Base-by-base conservation (phyloP, 192 early-diverging fungal species). In the Lobosporangium transversale region DNA sequence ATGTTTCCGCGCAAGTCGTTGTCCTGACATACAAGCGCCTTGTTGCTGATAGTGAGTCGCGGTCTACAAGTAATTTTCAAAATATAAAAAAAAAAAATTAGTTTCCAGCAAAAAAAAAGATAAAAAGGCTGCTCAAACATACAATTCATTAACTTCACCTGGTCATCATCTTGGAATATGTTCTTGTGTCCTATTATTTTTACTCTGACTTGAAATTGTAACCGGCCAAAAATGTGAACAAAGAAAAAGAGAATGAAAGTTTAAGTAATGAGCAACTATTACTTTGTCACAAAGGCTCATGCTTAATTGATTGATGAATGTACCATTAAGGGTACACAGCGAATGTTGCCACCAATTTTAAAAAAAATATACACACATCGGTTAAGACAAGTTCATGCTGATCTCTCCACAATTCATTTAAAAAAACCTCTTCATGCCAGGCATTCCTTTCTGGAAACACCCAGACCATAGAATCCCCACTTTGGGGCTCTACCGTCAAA, bases 1-100 rank as follows among this genome's bases (percentile, higher is more conserved):
- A 87, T 81, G 35, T 83, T 82, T 27, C 86, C 86, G 52, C 79
- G 49, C n/a, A 87, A 73, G 36, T 85, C 83, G 10, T 79, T 82
- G 50, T 87, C 86, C 57, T 83, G 75, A 55, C 86, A 87, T 0
- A 87, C 83, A 18, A 87, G 48, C 12, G 80, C 76, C 9, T 68
- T 58, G 21, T 58, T 67, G 27, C 79, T 73, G 35, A 80, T 74
- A 4, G 66, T 74, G 52, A 74, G 49, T 61, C 52, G 66, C 18
- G 62, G 63, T 66, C 71, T 75, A 55, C 21, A 18, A 30, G 12
- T 2, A 45, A 20, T 35, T 11, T 35, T 26, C 35, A 10, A 32
- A n/a, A 17, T 29, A 50, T 6, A 24, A 37, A 37, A 9, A 21
- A 42, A 18, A n/a, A n/a, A n/a, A n/a, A n/a, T n/a, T n/a, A n/a